Evolutionary conservation across 176 grass and related monocot genomes (phyloP), one percentile per base, ranked within the genome.

Genomic region (Oryza nivara): DNA sequence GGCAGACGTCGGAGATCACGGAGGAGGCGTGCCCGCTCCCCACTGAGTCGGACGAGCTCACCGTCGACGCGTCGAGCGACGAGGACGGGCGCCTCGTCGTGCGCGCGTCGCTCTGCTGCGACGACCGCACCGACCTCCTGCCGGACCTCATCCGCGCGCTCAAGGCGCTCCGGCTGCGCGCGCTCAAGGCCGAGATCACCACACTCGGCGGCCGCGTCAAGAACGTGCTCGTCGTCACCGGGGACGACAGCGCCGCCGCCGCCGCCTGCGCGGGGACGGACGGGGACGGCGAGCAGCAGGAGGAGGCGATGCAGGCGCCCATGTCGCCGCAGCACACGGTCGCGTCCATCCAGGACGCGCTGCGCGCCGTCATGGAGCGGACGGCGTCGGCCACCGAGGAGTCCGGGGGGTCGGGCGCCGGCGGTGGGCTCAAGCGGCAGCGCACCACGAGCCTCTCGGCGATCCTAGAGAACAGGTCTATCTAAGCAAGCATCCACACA

Each of bases 121-220:
- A 99, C 65, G 97, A 99, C 90, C 93, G 97, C 75, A 76, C 93
- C 32, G 97, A 99, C 83, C 93, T 99, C 22, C 88, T 96, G 7
- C 92, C 97, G 3, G 97, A 99, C 86, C 97, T 99, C 76, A 92
- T 99, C 85, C 90, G 88, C 68, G 88, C 97, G 22, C 93, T 99
- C 79, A 93, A 94, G 73, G 82, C 90, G 74, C 90, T 99, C 78
- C 92, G 80, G 41, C 93, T 99, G 17, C 91, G 92, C 28, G 83
- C 97, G 7, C 93, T 96, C 68, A 94, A 94, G 91, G 97, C 97
- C 67, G 97, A 99, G 81, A 99, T 99, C 78, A 91, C 93, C 76
- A 99, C 97, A 19, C 88, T 99, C 76, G 93, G 88, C 43, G 93
- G 97, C 68, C 89, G 97, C 12, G 94, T 99, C 84, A 95, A 94